These are phyloP conservation scores for Lentinula sp. DNA, from an alignment of 768 basidiomycete genomes.

Conservation along the genomic window DNA sequence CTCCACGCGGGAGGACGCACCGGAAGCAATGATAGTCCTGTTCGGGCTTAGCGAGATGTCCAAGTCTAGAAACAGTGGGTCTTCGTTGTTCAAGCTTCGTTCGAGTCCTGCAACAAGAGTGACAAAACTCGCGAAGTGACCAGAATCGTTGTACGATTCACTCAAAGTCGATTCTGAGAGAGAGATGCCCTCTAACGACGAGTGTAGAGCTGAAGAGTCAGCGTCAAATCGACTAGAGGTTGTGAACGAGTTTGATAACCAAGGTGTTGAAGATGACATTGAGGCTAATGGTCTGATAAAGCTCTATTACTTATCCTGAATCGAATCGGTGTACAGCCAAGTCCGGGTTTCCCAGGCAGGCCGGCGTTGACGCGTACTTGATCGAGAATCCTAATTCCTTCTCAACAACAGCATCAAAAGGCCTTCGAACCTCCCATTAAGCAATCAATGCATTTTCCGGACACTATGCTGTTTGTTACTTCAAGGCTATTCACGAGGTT, in stretches of 20 bases:
- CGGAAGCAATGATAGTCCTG: not conserved
- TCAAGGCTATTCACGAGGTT: no score
- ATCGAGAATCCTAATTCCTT: no score
- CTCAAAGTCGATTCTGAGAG: not conserved
- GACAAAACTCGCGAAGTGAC: conserved; percentile 7
- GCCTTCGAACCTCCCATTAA: no score
- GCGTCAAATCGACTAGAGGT: not conserved
- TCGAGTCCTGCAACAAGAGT: conserved; percentile 6
- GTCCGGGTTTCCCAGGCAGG: no score
- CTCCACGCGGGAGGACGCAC: not conserved
- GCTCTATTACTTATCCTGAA: no score
- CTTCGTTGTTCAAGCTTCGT: not conserved
- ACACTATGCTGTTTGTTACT: no score
- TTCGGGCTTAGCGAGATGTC: not conserved
- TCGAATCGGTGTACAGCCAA: no score
- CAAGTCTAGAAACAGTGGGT: not conserved
- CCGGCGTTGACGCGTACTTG: no score
- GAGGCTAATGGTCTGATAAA: no score
- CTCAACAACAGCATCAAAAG: no score
- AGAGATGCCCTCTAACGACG: not conserved
- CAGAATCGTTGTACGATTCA: not conserved
- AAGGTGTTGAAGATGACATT: not conserved
- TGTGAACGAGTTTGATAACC: not conserved
- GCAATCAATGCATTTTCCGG: no score
- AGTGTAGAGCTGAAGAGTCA: not conserved